Evolutionary conservation across 148 eudicot species (phyloP).

Genomic region (Vaccinium vitisidaea): DNA sequence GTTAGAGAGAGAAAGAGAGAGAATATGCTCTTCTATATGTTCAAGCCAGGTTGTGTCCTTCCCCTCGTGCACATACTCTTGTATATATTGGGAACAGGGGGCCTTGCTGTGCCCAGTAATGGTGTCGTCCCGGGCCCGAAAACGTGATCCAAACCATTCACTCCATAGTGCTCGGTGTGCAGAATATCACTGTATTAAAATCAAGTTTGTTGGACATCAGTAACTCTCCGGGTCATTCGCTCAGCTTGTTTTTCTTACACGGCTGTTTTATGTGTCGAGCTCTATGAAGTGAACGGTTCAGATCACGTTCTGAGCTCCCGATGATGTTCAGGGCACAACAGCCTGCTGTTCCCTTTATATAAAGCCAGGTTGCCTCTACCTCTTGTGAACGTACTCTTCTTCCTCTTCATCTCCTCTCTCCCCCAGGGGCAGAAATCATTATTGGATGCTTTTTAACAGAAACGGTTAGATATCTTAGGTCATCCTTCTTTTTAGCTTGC

Average conservation of each 20-base stretch:
- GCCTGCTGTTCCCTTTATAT: background rate
- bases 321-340: background rate
- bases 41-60: background rate
- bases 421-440: background rate
- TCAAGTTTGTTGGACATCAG: background rate
- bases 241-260: too few relatives aligned
- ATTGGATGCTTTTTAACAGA: constrained; percentile 18
- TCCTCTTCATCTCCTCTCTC: background rate
- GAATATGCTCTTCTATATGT: background rate
- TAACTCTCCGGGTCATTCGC: background rate
- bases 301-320: background rate
- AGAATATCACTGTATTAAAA: background rate
- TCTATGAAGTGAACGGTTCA: background rate
- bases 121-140: background rate
- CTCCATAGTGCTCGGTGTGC: background rate
- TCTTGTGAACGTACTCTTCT: background rate
- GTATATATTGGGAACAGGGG: constrained; percentile 3
- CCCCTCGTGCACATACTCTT: background rate
- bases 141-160: background rate
- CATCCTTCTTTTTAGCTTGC: background rate
- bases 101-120: background rate
- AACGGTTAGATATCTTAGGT: constrained; percentile 9
- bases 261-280: background rate
- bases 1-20: background rate
- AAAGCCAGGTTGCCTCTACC: background rate